Base-by-base conservation (phyloP, 1,139 yeast genomes). In the Yamadazyma atlantica region DNA sequence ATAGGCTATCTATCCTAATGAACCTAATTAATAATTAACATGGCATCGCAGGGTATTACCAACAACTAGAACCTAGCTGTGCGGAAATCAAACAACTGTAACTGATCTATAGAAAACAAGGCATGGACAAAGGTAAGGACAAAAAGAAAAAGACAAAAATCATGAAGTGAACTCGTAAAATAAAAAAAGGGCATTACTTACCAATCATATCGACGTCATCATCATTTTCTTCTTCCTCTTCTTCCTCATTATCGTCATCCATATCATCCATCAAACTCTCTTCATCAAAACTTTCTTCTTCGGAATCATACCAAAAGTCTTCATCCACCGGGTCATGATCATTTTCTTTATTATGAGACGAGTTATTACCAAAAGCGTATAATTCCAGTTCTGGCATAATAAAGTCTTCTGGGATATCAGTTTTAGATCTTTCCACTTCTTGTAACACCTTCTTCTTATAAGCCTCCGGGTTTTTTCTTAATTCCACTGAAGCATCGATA, bases 401-500 rank as follows among this genome's bases (percentile, higher is more conserved):
- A 56, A 87, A 88, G 40, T 85, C 97, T 38, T 74, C 78, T 14
- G 97, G 98, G 40, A 90, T 85, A 58, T 88, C 90, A 41, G 78
- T 77, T 57, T 82, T 85, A 29, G 95, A 85, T 50, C 87, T 76
- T 48, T 82, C 88, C 32, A 92, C 97, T 56, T 88, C 97, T 50
- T 79, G 78, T 44, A 75, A 72, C 6, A 90, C 95, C 58, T 85
- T 80, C 58, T 79, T 81, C 57, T 80, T 80, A 64, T 88, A 92
- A 39, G 80, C 84, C 22, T 82, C 89, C 16, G 86, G 83, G 62
- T 85, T 81, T 57, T 87, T 87, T 53, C 95, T 75, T 77, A 88
- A 89, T 54, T 87, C 89, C 19, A 90, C 89, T 17, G 96, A 88
- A 8, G 98, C 98, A 58, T 92, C 97, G 35, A 92, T 92, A 60